phyloP scores from a whole-genome alignment of 139 green algal genomes.

The Limnomonas spitsbergensis region DNA sequence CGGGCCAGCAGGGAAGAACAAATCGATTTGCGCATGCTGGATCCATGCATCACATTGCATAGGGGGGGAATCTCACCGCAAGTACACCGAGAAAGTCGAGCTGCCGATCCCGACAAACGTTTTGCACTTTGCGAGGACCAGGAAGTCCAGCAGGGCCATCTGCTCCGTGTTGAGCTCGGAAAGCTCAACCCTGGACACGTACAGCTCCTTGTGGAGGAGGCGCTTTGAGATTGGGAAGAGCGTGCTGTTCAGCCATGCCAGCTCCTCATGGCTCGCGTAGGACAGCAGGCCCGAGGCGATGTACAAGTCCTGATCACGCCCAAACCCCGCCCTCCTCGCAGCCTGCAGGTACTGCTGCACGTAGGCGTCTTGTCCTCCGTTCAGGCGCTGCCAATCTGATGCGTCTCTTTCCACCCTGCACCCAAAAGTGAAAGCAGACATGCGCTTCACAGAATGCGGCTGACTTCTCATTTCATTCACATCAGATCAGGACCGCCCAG shows the following conservation, averaged over 20 bases:
- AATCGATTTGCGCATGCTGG: no score
- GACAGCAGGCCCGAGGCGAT: slow-evolving; percentile 60
- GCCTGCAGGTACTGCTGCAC: slow-evolving; percentile 50
- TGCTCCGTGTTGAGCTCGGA: slow-evolving; percentile 61
- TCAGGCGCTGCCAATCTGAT: slow-evolving; percentile 58
- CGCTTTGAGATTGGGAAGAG: slow-evolving; percentile 26
- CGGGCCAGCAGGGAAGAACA: no score
- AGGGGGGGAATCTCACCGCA: no score
- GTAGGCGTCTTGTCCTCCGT: slow-evolving; percentile 54
- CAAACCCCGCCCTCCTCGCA: background rate
- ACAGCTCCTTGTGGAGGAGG: slow-evolving; percentile 64
- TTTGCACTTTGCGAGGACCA: slow-evolving; percentile 53
- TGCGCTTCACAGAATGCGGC: no score
- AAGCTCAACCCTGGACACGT: slow-evolving; percentile 38
- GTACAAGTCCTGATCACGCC: slow-evolving; percentile 39
- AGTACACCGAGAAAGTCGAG: slow-evolving; percentile 65
- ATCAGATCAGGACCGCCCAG: no score
- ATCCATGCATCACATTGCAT: no score
- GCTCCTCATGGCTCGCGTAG: slow-evolving; percentile 51
- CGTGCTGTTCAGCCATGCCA: slow-evolving; percentile 42
- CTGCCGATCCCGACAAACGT: slow-evolving; percentile 67
- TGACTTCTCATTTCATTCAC: no score
- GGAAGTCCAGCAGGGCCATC: slow-evolving; percentile 66
- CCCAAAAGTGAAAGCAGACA: slow-evolving; percentile 14
- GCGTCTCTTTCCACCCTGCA: slow-evolving; percentile 65